Conservation (phyloP, 192 early-diverging fungal genomes). For the Coemansia sp. region DNA sequence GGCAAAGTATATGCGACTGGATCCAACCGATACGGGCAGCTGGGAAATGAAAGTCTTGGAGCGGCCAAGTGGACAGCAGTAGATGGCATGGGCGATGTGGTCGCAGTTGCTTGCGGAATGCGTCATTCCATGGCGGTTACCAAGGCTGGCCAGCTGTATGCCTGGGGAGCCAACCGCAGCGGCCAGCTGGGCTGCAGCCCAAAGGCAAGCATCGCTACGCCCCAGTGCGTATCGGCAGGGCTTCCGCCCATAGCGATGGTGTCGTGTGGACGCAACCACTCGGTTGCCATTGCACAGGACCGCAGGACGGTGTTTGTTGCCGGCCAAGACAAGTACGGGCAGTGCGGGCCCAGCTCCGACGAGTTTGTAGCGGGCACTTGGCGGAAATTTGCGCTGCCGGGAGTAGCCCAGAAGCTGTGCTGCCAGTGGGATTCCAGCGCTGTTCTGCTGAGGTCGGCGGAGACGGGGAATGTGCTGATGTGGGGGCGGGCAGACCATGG, state of each 20-base stretch:
- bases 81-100: conserved; percentile 4
- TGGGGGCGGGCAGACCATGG: conserved; percentile 81
- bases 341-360: conserved; percentile 49
- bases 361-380: conserved; percentile 3
- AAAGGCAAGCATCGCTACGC: background rate
- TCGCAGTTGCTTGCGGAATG: conserved; percentile 60
- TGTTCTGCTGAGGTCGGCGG: conserved; percentile 62
- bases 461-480: conserved; percentile 39
- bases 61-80: background rate
- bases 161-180: conserved; percentile 65
- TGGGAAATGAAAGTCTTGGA: background rate
- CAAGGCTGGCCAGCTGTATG: conserved; percentile 45
- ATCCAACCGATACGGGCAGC: conserved; percentile 31
- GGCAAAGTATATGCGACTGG: conserved; percentile 31
- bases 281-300: conserved; percentile 51
- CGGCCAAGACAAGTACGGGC: conserved; percentile 65
- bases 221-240: conserved; percentile 5
- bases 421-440: conserved; percentile 52
- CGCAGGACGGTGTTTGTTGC: conserved; percentile 51
- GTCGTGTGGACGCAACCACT: conserved; percentile 66
- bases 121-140: conserved; percentile 61
- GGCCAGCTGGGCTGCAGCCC: conserved; percentile 57
- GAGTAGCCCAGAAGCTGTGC: conserved; percentile 20
- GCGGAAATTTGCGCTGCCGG: conserved; percentile 13
- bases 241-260: conserved; percentile 53